Evolutionary conservation across 148 eudicot species (phyloP).

Genomic region (Mesembryanthemum crystallinum): DNA sequence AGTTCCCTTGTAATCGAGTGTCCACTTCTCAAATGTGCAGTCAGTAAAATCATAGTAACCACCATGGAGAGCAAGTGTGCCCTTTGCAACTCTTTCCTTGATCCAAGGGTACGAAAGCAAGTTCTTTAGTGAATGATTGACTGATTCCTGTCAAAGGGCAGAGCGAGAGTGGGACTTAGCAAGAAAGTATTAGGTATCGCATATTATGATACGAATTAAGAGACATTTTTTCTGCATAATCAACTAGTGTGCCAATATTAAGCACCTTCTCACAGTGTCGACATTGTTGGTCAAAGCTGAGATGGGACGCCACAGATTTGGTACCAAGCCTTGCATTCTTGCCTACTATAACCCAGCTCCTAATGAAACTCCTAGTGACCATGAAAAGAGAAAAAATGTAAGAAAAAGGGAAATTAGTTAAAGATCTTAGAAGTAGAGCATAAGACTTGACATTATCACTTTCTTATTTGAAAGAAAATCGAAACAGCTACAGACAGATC

Average conservation of each 20-base stretch:
- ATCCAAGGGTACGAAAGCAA: constrained; percentile 97
- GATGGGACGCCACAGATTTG: constrained; percentile 69
- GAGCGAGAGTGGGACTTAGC: not conserved
- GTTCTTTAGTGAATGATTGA: constrained; percentile 69
- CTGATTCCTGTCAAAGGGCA: constrained; percentile 57
- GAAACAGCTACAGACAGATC: not conserved
- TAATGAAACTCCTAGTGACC: constrained; percentile 65
- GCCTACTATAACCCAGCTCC: constrained; percentile 77
- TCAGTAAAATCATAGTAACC: constrained; percentile 85
- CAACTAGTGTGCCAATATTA: not conserved
- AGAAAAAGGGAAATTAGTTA: constrained; percentile 6
- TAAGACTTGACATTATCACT: not conserved
- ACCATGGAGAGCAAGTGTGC: constrained; percentile 73
- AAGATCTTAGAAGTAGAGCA: not conserved
- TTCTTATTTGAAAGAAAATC: no score
- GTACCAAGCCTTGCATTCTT: constrained; percentile 67
- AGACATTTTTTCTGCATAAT: not conserved
- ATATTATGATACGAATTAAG: not conserved
- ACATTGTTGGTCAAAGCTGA: constrained; percentile 83
- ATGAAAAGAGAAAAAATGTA: constrained; percentile 13
- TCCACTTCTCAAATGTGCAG: constrained; percentile 95
- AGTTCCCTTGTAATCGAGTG: constrained; percentile 53
- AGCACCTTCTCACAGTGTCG: constrained; percentile 88
- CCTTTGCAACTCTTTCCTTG: constrained; percentile 66
- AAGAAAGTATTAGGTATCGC: not conserved